Percentiles rank a stretch among this genome's conserved stretches.
These are phyloP conservation scores for Nitzschia putrida DNA, from an alignment of 108 stramenopile genomes.

Conservation along the genomic window DNA sequence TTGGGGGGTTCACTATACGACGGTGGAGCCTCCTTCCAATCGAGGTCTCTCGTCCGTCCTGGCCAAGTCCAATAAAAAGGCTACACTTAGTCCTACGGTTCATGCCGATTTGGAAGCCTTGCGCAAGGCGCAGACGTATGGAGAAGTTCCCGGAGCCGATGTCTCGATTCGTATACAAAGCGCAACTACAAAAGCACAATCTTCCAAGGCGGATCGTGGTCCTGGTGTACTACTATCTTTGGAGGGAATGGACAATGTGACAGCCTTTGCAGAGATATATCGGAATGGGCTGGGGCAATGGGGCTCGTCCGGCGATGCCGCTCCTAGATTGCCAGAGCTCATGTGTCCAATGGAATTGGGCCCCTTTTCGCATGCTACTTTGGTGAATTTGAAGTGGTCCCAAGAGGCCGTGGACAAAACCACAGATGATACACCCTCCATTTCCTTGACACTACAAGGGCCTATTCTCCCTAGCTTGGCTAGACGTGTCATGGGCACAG, in stretches of 20 bases:
- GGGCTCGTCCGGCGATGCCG: not conserved
- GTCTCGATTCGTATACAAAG: conserved; percentile 39
- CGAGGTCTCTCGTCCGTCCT: no score
- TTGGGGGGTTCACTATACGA: no score
- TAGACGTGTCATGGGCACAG: conserved; percentile 20
- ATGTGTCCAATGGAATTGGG: conserved; percentile 55
- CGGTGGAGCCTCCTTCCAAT: no score
- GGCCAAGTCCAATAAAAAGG: not conserved
- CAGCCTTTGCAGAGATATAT: conserved; percentile 59
- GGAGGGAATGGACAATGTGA: conserved; percentile 60
- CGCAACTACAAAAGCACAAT: not conserved
- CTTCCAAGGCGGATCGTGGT: not conserved
- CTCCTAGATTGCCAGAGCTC: conserved; percentile 51
- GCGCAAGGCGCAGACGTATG: conserved; percentile 47
- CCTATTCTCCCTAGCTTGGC: conserved; percentile 63
- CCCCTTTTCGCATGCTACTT: conserved; percentile 47
- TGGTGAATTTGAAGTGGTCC: conserved; percentile 38
- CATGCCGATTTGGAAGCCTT: conserved; percentile 68
- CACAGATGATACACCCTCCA: not conserved
- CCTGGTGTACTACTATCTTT: conserved; percentile 29
- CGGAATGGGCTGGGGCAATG: conserved; percentile 49
- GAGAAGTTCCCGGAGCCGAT: conserved; percentile 51
- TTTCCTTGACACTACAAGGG: conserved; percentile 22
- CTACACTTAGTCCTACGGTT: conserved; percentile 26
- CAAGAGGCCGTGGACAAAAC: not conserved